These are phyloP conservation scores for Pythium monospermum DNA, from an alignment of 352 stramenopile genomes.

Conservation along the genomic window DNA sequence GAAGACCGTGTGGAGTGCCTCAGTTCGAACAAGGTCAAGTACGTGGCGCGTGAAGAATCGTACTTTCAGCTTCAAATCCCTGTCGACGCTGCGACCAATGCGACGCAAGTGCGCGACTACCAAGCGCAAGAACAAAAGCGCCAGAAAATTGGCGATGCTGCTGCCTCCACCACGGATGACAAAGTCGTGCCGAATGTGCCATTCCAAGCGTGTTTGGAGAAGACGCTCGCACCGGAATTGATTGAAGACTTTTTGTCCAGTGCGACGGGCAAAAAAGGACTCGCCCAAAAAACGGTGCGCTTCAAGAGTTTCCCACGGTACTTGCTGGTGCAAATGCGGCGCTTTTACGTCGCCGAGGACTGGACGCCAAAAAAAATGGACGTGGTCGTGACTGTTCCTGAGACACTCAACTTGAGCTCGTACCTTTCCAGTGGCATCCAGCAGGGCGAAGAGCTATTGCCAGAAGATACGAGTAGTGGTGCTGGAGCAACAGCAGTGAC, in stretches of 20 bases:
- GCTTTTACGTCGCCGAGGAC: conserved; percentile 95
- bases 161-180: conserved; percentile 48
- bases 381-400: conserved; percentile 94
- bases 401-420: conserved; percentile 71
- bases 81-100: conserved; percentile 82
- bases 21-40: conserved; percentile 81
- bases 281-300: conserved; percentile 74
- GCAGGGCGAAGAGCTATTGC: conserved; percentile 84
- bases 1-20: conserved; percentile 82
- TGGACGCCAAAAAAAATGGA: conserved; percentile 98
- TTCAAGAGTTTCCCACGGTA: conserved; percentile 96
- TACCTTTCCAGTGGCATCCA: conserved; percentile 88
- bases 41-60: conserved; percentile 74
- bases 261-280: conserved; percentile 69
- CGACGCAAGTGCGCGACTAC: conserved; percentile 79
- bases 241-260: conserved; percentile 89
- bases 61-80: conserved; percentile 86
- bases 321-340: conserved; percentile 94
- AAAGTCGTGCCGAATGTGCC: conserved; percentile 89
- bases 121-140: conserved; percentile 83
- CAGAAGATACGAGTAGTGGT: conserved; percentile 40
- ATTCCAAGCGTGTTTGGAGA: conserved; percentile 93
- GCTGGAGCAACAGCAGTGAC: not conserved
- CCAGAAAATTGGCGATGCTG: conserved; percentile 73
- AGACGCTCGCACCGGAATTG: conserved; percentile 85